A percentile compares a stretch with the other conserved stretches of the same genome.
Conservation (phyloP, 2,329 filamentous ascomycete species). For the Cytospora schulzeri region DNA sequence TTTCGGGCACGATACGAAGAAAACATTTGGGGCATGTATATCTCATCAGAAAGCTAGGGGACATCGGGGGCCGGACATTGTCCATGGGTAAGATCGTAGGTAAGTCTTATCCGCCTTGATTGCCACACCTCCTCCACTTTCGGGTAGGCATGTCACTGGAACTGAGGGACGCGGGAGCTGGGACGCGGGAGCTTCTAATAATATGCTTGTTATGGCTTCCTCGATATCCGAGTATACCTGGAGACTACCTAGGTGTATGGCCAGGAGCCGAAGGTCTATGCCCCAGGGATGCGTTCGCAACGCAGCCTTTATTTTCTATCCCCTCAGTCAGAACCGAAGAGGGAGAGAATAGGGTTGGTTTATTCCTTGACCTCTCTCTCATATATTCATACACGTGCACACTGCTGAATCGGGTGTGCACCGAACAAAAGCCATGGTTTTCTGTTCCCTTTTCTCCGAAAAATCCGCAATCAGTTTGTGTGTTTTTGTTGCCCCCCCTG, state of each 20-base stretch:
- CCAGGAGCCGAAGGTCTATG: neutral
- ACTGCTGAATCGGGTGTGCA: neutral
- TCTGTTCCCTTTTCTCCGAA: neutral
- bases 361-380: neutral
- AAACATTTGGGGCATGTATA: neutral
- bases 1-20: neutral
- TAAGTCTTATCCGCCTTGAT: neutral
- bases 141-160: neutral
- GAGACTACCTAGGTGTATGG: neutral
- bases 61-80: neutral
- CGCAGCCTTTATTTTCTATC: neutral
- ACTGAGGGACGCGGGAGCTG: no score
- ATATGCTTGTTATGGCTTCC: neutral
- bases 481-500: neutral
- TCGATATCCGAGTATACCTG: neutral
- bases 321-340: neutral
- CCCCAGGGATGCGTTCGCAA: neutral
- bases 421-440: neutral
- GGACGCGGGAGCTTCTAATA: no score
- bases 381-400: neutral
- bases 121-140: neutral
- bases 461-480: no score
- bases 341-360: neutral
- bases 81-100: neutral
- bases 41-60: neutral